A percentile compares a stretch with the other conserved stretches of the same genome.
Conservation (phyloP, 2,329 filamentous ascomycete genomes). For the Talaromyces atroroseus region DNA sequence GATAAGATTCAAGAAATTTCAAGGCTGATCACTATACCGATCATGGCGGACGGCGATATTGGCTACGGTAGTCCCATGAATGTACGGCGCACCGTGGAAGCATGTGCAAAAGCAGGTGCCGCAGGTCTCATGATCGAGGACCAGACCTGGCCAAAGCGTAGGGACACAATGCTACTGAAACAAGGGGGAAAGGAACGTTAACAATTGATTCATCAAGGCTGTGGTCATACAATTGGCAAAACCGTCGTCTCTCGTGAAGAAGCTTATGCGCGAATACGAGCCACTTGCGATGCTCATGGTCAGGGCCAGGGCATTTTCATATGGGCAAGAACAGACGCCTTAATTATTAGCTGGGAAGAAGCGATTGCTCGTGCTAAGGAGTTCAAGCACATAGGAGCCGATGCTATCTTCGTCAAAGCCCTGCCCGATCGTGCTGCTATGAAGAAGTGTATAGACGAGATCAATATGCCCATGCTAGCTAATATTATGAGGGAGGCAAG, state of each 20-base stretch:
- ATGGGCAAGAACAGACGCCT: slow-evolving; percentile 30
- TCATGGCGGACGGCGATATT: slow-evolving; percentile 54
- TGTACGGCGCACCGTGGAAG: slow-evolving; percentile 14
- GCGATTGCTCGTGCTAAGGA: slow-evolving; percentile 33
- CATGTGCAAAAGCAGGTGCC: slow-evolving; percentile 45
- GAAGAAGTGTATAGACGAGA: slow-evolving; percentile 28
- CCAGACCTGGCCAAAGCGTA: slow-evolving; percentile 44
- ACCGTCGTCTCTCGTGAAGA: slow-evolving; percentile 21
- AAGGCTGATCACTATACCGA: slow-evolving; percentile 34
- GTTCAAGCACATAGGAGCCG: slow-evolving; percentile 36
- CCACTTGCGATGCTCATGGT: slow-evolving; percentile 23
- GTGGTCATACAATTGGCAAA: slow-evolving; percentile 38
- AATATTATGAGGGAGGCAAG: slow-evolving; percentile 43
- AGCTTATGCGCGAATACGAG: slow-evolving; percentile 21
- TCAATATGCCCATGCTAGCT: slow-evolving; percentile 36
- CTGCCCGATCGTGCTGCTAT: slow-evolving; percentile 36
- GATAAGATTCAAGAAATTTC: slow-evolving; percentile 42
- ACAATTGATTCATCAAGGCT: slow-evolving; percentile 23
- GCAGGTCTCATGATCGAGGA: slow-evolving; percentile 51
- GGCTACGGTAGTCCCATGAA: slow-evolving; percentile 39
- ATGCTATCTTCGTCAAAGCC: slow-evolving; percentile 40
- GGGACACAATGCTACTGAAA: slow-evolving; percentile 6
- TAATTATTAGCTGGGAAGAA: slow-evolving; percentile 30
- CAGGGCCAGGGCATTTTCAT: slow-evolving; percentile 27
- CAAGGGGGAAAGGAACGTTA: not conserved